Evolutionary conservation across 2,329 filamentous ascomycete species (phyloP).

Genomic region (Alternaria sp.): DNA sequence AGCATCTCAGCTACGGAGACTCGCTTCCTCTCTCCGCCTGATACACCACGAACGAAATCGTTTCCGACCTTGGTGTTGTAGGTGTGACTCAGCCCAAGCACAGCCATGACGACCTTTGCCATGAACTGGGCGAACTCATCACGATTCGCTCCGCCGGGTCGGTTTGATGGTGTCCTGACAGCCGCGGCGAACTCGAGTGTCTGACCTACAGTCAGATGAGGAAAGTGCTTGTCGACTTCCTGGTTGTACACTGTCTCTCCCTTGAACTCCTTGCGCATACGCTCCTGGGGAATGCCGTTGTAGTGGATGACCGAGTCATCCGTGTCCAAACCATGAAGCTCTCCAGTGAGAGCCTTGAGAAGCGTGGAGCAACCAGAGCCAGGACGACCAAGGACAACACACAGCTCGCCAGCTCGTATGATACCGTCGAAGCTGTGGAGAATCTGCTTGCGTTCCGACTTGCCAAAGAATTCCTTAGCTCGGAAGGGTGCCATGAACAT

Average conservation of each 20-base stretch:
- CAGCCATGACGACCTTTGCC: constrained; percentile 60
- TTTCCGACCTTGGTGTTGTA: constrained; percentile 63
- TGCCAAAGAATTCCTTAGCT: constrained; percentile 58
- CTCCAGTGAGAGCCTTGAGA: constrained; percentile 66
- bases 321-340: constrained; percentile 64
- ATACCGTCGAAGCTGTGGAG: constrained; percentile 61
- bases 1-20: constrained; percentile 65
- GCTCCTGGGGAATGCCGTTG: constrained; percentile 58
- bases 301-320: constrained; percentile 66
- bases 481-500: constrained; percentile 65
- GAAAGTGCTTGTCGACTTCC: constrained; percentile 61
- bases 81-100: constrained; percentile 63
- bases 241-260: constrained; percentile 56
- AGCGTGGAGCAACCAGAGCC: constrained; percentile 69
- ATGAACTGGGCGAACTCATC: constrained; percentile 56
- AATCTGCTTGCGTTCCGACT: constrained; percentile 61
- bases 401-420: constrained; percentile 58
- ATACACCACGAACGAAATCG: constrained; percentile 67
- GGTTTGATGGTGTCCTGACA: constrained; percentile 56
- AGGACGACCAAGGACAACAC: constrained; percentile 56
- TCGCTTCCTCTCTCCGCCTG: constrained; percentile 67
- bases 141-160: constrained; percentile 47
- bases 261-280: constrained; percentile 56
- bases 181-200: constrained; percentile 64
- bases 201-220: constrained; percentile 63